A percentile compares a stretch with the other conserved stretches of the same genome.
phyloP scores from a whole-genome alignment of 805 yeast species.

The Metschnikowia lochheadii region DNA sequence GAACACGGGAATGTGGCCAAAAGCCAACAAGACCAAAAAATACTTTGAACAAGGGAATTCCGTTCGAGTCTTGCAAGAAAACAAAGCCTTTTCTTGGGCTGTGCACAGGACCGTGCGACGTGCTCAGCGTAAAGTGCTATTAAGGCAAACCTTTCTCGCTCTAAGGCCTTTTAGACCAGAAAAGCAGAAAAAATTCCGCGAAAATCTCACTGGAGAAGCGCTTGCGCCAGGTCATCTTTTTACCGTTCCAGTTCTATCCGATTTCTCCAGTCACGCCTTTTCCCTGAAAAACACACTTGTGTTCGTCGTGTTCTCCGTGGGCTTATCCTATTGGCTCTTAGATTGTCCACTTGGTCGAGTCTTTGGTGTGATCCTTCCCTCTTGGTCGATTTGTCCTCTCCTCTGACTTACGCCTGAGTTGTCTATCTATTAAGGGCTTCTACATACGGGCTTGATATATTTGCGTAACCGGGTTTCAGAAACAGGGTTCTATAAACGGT shows the following conservation, averaged over 20 bases:
- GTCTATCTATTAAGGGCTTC: no score
- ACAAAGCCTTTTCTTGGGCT: neutral
- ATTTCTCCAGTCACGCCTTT: neutral
- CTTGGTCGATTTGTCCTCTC: neutral
- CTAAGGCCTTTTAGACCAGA: neutral
- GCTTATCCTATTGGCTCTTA: neutral
- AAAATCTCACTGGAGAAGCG: neutral
- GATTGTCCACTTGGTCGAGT: neutral
- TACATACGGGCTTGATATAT: no score
- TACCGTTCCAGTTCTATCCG: neutral
- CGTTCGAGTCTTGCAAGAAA: neutral
- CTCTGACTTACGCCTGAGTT: neutral
- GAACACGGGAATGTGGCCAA: no score
- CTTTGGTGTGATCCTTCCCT: neutral
- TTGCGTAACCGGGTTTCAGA: no score
- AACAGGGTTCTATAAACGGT: no score
- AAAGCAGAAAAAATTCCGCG: slow-evolving; percentile 3
- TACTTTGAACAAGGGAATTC: no score
- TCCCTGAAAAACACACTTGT: neutral
- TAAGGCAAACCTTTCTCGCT: no score
- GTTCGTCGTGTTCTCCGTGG: slow-evolving; percentile 1
- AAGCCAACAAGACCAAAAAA: no score
- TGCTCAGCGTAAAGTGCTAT: neutral
- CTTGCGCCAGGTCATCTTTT: slow-evolving; percentile 3
- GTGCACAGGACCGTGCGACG: neutral